phyloP scores from a whole-genome alignment of 108 stramenopile genomes.

The Aurantiochytrium sp. region DNA sequence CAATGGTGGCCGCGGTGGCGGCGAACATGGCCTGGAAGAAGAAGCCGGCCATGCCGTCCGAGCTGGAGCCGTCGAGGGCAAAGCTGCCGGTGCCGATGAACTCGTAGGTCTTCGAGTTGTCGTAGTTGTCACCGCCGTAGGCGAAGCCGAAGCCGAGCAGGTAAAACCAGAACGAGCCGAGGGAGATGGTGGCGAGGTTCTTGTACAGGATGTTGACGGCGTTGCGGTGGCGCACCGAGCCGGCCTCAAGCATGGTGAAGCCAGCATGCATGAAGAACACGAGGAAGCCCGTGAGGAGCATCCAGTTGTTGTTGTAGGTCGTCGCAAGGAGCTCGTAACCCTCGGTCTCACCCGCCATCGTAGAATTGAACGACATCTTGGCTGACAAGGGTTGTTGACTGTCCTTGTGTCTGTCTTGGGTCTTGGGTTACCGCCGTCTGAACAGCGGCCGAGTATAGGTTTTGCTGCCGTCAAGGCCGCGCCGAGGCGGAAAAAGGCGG shows the following conservation, averaged over 20 bases:
- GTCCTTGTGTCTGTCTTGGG: too few relatives aligned
- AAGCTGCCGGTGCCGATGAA: constrained; percentile 70
- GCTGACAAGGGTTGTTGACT: too few relatives aligned
- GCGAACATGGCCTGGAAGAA: constrained; percentile 78
- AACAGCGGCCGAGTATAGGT: too few relatives aligned
- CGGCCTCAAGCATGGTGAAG: constrained; percentile 84
- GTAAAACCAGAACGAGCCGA: constrained; percentile 79
- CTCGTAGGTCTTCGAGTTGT: not conserved
- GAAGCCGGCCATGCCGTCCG: constrained; percentile 47
- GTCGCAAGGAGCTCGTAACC: not conserved
- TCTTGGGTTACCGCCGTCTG: too few relatives aligned
- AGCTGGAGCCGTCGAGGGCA: constrained; percentile 45
- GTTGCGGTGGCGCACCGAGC: constrained; percentile 43
- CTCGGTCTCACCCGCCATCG: not conserved
- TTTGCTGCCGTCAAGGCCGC: too few relatives aligned
- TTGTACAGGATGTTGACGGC: constrained; percentile 62
- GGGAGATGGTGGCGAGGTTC: constrained; percentile 77
- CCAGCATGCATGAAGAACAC: constrained; percentile 87
- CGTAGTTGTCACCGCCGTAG: constrained; percentile 52
- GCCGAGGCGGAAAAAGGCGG: too few relatives aligned
- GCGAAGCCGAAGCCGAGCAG: constrained; percentile 77
- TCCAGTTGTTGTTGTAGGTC: constrained; percentile 30
- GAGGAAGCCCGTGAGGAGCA: constrained; percentile 58
- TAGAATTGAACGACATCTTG: too few relatives aligned
- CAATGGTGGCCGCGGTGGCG: constrained; percentile 80